Evolutionary conservation across 306 rosid genomes (phyloP).

Genomic region (Glycine tomentella): DNA sequence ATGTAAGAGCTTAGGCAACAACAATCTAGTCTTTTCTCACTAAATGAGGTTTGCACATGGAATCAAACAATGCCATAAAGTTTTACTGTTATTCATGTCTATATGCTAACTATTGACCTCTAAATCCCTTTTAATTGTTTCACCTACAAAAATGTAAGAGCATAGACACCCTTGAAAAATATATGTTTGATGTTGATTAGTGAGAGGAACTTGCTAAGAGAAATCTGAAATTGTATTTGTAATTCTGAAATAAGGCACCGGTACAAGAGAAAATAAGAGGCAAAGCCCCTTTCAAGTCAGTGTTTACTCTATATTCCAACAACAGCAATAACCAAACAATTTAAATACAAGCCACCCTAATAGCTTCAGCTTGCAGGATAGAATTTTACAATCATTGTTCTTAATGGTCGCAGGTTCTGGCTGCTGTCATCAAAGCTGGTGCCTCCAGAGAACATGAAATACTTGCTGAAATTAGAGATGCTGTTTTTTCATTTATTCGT

Average conservation of each 20-base stretch:
- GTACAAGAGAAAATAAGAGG: not conserved
- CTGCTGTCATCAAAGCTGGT: conserved; percentile 91
- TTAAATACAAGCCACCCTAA: not conserved
- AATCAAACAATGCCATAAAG: not conserved
- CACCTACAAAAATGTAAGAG: not conserved
- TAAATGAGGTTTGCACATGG: not conserved
- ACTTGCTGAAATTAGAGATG: conserved; percentile 89
- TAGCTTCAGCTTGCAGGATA: not conserved
- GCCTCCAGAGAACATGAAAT: conserved; percentile 92
- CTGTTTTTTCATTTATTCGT: conserved; percentile 77
- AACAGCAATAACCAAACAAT: not conserved
- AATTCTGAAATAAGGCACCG: not conserved
- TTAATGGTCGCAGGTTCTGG: conserved; percentile 66
- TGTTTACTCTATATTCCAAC: not conserved
- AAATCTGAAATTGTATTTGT: not conserved
- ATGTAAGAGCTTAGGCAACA: not conserved
- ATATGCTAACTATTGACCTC: not conserved
- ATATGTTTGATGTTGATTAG: conserved; percentile 16
- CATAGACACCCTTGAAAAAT: not conserved
- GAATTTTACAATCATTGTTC: conserved; percentile 1
- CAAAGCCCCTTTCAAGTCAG: not conserved
- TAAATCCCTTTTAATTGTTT: not conserved
- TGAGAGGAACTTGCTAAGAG: not conserved
- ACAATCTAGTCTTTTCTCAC: not conserved
- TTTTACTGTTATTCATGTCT: not conserved